Percentiles rank a stretch among this genome's conserved stretches.
Evolutionary conservation across 2,329 filamentous ascomycete species (phyloP).

Genomic region (Fusarium napiforme): DNA sequence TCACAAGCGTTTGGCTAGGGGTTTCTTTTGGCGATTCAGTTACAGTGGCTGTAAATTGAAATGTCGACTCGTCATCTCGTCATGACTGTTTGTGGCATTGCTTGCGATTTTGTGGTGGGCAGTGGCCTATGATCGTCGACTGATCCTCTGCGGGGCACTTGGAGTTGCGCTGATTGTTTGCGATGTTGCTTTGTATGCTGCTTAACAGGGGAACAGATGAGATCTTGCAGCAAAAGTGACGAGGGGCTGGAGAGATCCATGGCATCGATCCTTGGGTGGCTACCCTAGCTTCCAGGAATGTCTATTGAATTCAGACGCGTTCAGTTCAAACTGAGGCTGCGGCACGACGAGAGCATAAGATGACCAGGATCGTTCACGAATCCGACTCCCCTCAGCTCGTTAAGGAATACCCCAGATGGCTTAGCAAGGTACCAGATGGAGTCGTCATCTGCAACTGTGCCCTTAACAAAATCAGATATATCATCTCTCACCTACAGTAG

Average conservation of each 20-base stretch:
- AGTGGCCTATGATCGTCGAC: constrained; percentile 29
- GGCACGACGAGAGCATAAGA: neutral
- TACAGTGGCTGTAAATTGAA: neutral
- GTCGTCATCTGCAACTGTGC: constrained; percentile 6
- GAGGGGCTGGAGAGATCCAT: constrained; percentile 21
- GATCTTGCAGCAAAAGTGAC: constrained; percentile 28
- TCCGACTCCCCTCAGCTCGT: constrained; percentile 10
- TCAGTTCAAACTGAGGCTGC: constrained; percentile 28
- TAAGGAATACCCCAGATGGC: neutral
- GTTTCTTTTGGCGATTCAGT: constrained; percentile 6
- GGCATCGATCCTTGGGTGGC: constrained; percentile 18
- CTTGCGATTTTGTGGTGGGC: constrained; percentile 24
- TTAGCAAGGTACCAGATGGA: constrained; percentile 13
- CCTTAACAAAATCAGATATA: constrained; percentile 26
- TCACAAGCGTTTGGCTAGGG: neutral
- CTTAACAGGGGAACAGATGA: constrained; percentile 28
- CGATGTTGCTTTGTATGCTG: constrained; percentile 6
- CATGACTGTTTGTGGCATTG: constrained; percentile 24
- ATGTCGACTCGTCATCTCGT: constrained; percentile 26
- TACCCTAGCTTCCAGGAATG: constrained; percentile 14
- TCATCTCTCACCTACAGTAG: constrained; percentile 28
- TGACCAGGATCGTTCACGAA: constrained; percentile 16
- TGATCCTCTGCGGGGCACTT: constrained; percentile 28
- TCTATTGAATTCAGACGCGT: neutral
- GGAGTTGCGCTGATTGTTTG: constrained; percentile 1